phyloP scores from a whole-genome alignment of 2,329 filamentous ascomycete genomes.

The Pseudogymnoascus sp. region DNA sequence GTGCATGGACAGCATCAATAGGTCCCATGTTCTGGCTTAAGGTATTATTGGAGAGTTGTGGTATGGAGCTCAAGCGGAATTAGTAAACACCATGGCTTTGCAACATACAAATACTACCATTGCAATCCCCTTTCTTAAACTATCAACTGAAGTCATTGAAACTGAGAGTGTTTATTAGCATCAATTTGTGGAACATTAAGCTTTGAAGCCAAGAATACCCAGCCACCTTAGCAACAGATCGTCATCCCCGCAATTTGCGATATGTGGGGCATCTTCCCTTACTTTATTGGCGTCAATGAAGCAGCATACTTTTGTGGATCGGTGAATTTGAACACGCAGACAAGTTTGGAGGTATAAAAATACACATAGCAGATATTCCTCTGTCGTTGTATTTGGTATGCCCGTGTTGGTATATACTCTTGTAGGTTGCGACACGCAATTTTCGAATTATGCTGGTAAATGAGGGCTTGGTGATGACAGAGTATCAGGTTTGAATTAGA shows the following conservation, averaged over 20 bases:
- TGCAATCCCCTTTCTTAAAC: background rate
- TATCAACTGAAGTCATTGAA: background rate
- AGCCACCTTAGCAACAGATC: slow-evolving; percentile 6
- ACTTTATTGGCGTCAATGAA: background rate
- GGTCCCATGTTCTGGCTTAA: background rate
- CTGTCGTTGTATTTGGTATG: background rate
- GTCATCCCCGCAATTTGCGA: background rate
- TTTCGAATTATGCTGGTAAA: background rate
- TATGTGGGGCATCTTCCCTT: background rate
- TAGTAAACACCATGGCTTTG: background rate
- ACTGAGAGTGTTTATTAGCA: background rate
- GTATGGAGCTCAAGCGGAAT: background rate
- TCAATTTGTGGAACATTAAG: slow-evolving; percentile 1
- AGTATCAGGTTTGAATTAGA: background rate
- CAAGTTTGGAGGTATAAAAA: background rate
- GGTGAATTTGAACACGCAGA: background rate
- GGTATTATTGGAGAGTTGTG: background rate
- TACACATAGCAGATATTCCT: background rate
- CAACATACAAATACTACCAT: background rate
- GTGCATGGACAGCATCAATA: background rate
- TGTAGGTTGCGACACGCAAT: background rate
- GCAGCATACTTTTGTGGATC: background rate
- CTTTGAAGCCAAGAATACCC: slow-evolving; percentile 6
- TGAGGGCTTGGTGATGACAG: background rate
- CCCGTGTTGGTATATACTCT: background rate